Percentiles rank a stretch among this genome's conserved stretches.
These are phyloP conservation scores for Kentomonas sorsogonicus DNA, from an alignment of 208 protist species.

Conservation along the genomic window DNA sequence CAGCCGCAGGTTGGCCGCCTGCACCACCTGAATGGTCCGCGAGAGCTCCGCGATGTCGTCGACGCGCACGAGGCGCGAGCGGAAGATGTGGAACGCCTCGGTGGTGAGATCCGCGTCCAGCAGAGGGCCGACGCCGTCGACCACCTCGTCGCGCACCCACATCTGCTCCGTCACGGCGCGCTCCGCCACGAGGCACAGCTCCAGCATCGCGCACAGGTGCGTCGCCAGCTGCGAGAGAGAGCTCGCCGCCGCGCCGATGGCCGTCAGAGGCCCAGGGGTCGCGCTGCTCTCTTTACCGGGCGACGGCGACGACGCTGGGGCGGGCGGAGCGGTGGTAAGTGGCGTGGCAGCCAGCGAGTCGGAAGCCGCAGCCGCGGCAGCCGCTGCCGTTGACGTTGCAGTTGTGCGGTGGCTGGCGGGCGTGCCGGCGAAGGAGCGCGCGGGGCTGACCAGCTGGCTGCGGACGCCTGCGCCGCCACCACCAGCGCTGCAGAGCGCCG, in stretches of 20 bases:
- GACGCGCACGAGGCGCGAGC: conserved; percentile 66
- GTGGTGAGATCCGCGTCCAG: conserved; percentile 52
- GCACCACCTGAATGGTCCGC: conserved; percentile 61
- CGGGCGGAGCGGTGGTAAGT: not conserved
- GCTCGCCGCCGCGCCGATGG: conserved; percentile 9
- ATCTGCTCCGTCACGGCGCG: conserved; percentile 48
- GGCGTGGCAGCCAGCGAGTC: not conserved
- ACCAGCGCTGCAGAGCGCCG: conserved; percentile 22
- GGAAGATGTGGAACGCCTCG: conserved; percentile 79
- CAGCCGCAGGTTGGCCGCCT: conserved; percentile 37
- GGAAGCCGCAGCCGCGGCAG: too few species aligned
- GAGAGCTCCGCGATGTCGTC: conserved; percentile 70
- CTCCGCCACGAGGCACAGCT: conserved; percentile 45
- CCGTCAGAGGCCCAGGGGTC: too few species aligned
- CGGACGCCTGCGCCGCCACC: not conserved
- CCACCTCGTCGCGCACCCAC: conserved; percentile 78
- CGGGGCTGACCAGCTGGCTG: not conserved
- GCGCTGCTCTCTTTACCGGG: not conserved
- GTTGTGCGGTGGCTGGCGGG: too few species aligned
- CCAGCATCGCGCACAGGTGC: conserved; percentile 53
- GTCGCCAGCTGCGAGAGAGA: conserved; percentile 47
- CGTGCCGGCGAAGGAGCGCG: too few species aligned
- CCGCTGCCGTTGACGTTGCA: too few species aligned
- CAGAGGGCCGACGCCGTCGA: conserved; percentile 39
- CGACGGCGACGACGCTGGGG: not conserved